These are phyloP conservation scores for Chrysosporium keratinophilum DNA, from an alignment of 2,329 filamentous ascomycete species.

Conservation along the genomic window DNA sequence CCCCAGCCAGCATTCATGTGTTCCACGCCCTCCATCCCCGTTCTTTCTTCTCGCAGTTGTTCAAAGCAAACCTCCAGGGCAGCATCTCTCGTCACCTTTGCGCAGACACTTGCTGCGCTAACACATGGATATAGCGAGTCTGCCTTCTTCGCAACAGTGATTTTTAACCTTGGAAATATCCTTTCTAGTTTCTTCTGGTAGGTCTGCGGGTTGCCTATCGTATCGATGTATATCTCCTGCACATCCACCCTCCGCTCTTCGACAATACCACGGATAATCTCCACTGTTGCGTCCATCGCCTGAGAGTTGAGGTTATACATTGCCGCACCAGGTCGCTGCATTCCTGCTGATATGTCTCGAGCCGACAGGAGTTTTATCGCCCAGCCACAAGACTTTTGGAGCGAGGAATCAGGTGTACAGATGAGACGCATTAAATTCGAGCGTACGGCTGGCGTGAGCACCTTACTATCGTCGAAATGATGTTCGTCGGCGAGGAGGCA, in stretches of 20 bases:
- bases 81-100: conserved; percentile 89
- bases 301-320: conserved; percentile 91
- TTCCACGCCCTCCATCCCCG: conserved; percentile 24
- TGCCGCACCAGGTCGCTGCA: conserved; percentile 50
- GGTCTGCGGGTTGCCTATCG: conserved; percentile 67
- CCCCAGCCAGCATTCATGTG: conserved; percentile 55
- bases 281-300: conserved; percentile 82
- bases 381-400: conserved; percentile 65
- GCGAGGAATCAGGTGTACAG: conserved; percentile 53
- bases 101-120: conserved; percentile 84
- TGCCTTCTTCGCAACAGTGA: conserved; percentile 81
- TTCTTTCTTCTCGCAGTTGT: conserved; percentile 35
- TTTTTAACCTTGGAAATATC: conserved; percentile 65
- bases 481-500: conserved; percentile 66
- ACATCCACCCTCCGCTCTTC: conserved; percentile 65
- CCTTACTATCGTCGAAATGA: conserved; percentile 92
- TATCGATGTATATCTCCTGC: conserved; percentile 87
- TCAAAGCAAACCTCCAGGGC: conserved; percentile 71
- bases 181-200: conserved; percentile 79
- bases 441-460: conserved; percentile 69
- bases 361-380: conserved; percentile 72
- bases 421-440: conserved; percentile 60
- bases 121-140: conserved; percentile 88
- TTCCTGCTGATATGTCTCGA: conserved; percentile 66
- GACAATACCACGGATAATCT: conserved; percentile 67